Evolutionary conservation across 2,329 filamentous ascomycete species (phyloP), one percentile per base, ranked within the genome.

Genomic region (Neonectria magnoliae): DNA sequence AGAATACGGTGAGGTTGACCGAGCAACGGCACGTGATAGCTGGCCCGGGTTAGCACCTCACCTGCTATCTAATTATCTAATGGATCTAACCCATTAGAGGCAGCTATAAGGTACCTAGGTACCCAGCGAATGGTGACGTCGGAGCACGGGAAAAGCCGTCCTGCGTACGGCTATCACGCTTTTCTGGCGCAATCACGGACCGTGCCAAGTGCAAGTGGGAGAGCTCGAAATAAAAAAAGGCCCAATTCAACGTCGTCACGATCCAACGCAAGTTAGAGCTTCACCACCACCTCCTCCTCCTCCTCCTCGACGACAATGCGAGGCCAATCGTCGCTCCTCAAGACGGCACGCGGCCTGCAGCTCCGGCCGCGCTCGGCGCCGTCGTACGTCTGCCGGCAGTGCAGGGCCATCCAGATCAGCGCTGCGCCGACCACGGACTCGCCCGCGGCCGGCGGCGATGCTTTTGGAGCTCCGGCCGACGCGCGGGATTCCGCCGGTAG

Each of bases 321-420:
- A 75, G 79, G 80, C 67, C 79, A 80, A 72, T 77, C 79, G 71
- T 76, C 80, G 63, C 71, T 84, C 58, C 57, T 79, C 54, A 74
- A 78, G 67, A 71, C 79, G 63, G 75, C 78, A 45, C 78, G 76
- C 14, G 69, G 76, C 66, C 60, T 77, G 55, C 71, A 76, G 59
- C 65, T 71, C 62, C 74, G 76, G 62, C 60, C 68, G 57, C 69
- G 67, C 62, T 73, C 54, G 33, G 62, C 69, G 25, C 62, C 76
- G 41, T 71, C 75, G 13, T 84, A 82, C 64, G 77, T 86, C 52
- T 88, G 85, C 75, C 78, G 81, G 53, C 85, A 87, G 78, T 88
- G 87, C 78, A 82, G 89, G 75, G 76, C 81, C 56, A 88, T 91
- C 52, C 88, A 90, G 75, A 89, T 91, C 81, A 88, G 85, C 76